Evolutionary conservation across 306 rosid species (phyloP).

Genomic region (Vachellia pachyceras): DNA sequence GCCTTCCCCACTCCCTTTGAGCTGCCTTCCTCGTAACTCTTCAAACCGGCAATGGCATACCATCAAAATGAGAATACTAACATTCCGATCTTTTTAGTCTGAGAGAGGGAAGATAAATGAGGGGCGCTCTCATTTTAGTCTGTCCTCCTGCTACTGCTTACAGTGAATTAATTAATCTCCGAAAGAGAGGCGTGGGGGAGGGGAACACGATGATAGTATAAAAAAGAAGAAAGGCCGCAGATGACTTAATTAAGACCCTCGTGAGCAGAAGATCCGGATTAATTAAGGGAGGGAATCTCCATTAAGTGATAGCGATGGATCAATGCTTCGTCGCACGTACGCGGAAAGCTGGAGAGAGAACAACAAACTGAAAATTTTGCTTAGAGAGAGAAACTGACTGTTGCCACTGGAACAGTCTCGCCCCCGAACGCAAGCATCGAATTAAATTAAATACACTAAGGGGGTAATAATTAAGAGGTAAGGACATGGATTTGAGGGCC

Average conservation of each 20-base stretch:
- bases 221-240: background rate
- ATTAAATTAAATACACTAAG: background rate
- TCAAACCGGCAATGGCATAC: too few species aligned
- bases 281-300: conserved; percentile 17
- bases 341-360: conserved; percentile 9
- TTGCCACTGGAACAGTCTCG: background rate
- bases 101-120: background rate
- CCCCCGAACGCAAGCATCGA: background rate
- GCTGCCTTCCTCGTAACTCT: background rate
- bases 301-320: conserved; percentile 8
- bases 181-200: background rate
- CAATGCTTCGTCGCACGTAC: conserved; percentile 4
- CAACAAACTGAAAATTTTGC: conserved; percentile 7
- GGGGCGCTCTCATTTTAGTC: background rate
- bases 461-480: background rate
- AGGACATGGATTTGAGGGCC: background rate
- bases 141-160: background rate
- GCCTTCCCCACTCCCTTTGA: background rate
- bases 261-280: conserved; percentile 2
- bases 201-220: background rate
- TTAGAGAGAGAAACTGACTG: conserved; percentile 15
- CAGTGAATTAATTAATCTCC: background rate
- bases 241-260: background rate
- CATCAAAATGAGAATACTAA: background rate
- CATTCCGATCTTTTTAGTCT: background rate